These are phyloP conservation scores for Eimeria maxima DNA, from an alignment of 169 alveolate genomes.

Conservation along the genomic window DNA sequence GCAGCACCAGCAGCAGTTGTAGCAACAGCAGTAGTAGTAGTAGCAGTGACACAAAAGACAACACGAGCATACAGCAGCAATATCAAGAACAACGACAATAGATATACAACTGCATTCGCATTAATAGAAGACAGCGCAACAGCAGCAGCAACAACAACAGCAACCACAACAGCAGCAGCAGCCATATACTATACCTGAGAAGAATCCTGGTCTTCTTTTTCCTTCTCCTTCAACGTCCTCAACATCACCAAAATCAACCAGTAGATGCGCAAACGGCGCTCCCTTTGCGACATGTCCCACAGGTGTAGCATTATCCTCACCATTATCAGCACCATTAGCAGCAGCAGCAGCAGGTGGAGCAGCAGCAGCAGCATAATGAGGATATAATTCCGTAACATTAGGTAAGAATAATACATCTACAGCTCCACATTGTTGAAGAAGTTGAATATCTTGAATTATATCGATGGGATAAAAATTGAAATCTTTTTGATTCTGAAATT, in stretches of 20 bases:
- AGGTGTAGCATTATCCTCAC: neutral
- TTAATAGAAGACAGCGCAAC: neutral
- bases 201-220: conserved; percentile 49
- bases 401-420: conserved; percentile 31
- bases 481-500: conserved; percentile 68
- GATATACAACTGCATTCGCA: neutral
- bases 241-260: conserved; percentile 35
- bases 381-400: neutral
- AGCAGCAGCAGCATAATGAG: neutral
- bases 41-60: too few species aligned
- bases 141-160: neutral
- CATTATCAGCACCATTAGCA: too few species aligned
- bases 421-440: neutral
- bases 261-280: conserved; percentile 15
- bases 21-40: too few species aligned
- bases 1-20: neutral
- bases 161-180: neutral
- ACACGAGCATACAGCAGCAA: too few species aligned
- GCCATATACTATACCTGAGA: neutral
- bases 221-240: conserved; percentile 74
- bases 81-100: too few species aligned
- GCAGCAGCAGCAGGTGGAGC: neutral
- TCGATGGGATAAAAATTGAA: conserved; percentile 52
- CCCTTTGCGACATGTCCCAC: neutral
- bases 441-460: conserved; percentile 33